Evolutionary conservation across 2,329 filamentous ascomycete genomes (phyloP), one percentile per base, ranked within the genome.

Genomic region (Triangularia verruculosa): DNA sequence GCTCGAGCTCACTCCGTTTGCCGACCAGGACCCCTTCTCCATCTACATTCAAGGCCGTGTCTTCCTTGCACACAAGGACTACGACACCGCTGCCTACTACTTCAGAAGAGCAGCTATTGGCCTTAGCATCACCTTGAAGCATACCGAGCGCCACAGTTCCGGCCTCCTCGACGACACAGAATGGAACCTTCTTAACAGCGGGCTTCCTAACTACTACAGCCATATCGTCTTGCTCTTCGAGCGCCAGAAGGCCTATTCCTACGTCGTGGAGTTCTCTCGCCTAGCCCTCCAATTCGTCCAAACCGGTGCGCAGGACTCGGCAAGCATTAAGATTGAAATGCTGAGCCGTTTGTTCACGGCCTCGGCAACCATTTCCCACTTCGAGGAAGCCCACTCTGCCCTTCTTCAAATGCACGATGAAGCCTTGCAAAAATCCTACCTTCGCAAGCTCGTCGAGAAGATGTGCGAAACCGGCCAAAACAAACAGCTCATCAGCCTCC

Each of bases 151-250:
- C 17, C 84, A 86, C 67, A 88, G 85, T 70, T 81, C 83, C 52
- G 86, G 87, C 8, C 83, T 97, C 13, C 82, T 98, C 22, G 88
- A 90, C 61, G 86, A 92, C 24, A 86, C 89, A 1, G 92, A 97
- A 68, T 89, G 88, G 81, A 84, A 83, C 32, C 76, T 86, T 5
- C 75, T 89, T 24, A 85, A 93, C 72, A 86, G 86, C 62, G 95
- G 94, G 1, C 82, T 93, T 47, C 85, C 92, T 4, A 88, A 86
- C 67, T 99, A 97, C 77, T 96, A 96, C 75, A 87, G 89, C 51
- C 95, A 99, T 74, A 85, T 98, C 58, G 85, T 93, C 12, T 83
- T 86, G 20, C 82, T 99, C 1, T 98, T 91, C 72, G 93, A 97
- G 74, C 86, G 85, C 69, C 84, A 86, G 52, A 90, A 89, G 69